phyloP scores from a whole-genome alignment of 805 yeast species.

The Spathaspora boniae region DNA sequence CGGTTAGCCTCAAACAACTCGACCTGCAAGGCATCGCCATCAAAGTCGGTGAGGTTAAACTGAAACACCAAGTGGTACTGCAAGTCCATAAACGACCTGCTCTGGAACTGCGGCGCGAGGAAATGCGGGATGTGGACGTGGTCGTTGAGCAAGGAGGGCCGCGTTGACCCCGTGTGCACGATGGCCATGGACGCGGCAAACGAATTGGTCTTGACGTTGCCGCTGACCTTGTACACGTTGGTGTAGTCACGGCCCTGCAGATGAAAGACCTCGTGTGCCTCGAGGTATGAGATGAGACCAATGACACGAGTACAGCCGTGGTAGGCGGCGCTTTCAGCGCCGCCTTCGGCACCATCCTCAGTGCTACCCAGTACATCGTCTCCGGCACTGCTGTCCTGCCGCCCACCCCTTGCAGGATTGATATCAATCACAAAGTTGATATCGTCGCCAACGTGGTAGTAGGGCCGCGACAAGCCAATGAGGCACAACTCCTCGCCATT shows the following conservation, averaged over 20 bases:
- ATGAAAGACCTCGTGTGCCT: constrained; percentile 39
- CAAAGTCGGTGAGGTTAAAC: constrained; percentile 31
- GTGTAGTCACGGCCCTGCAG: constrained; percentile 12
- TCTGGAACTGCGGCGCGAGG: constrained; percentile 35
- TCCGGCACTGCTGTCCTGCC: constrained; percentile 6
- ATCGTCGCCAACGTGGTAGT: constrained; percentile 38
- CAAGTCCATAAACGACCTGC: constrained; percentile 32
- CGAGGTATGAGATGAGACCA: constrained; percentile 33
- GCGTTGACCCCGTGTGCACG: constrained; percentile 5
- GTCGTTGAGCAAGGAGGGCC: constrained; percentile 19
- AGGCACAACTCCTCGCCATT: constrained; percentile 31
- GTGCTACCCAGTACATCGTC: too few relatives aligned
- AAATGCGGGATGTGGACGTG: constrained; percentile 27
- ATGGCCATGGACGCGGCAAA: constrained; percentile 25
- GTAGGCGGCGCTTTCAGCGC: too few relatives aligned
- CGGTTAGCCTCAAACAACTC: constrained; percentile 9
- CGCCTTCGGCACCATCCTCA: too few relatives aligned
- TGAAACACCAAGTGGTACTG: constrained; percentile 34
- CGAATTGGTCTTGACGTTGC: constrained; percentile 29
- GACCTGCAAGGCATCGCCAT: constrained; percentile 1
- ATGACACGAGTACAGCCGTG: constrained; percentile 19
- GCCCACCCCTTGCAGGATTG: constrained; percentile 16
- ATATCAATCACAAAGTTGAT: constrained; percentile 29
- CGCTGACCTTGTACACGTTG: constrained; percentile 33
- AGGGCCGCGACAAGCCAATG: constrained; percentile 29